A percentile compares a stretch with the other conserved stretches of the same genome.
These are phyloP conservation scores for Fusarium odoratissimum DNA, from an alignment of 2,329 filamentous ascomycete genomes.

Conservation along the genomic window DNA sequence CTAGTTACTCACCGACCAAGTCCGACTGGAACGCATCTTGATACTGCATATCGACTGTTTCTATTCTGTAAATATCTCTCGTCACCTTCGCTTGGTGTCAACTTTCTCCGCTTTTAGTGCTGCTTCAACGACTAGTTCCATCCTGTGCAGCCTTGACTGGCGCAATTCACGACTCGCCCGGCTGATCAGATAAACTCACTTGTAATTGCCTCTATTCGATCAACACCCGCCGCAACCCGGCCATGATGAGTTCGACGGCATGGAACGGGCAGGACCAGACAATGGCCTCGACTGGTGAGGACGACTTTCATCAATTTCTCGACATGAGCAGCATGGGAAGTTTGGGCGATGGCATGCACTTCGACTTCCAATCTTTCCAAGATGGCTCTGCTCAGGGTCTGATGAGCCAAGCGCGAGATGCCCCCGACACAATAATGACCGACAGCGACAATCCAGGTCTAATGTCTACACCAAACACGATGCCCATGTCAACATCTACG, in stretches of 20 bases:
- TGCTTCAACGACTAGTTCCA: conserved; percentile 5
- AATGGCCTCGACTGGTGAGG: conserved; percentile 63
- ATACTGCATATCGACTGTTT: conserved; percentile 12
- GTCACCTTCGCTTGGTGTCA: neutral
- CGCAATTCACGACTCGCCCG: conserved; percentile 15
- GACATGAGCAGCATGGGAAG: conserved; percentile 68
- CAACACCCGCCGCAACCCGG: conserved; percentile 31
- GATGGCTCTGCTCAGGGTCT: conserved; percentile 50
- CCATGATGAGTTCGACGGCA: conserved; percentile 63
- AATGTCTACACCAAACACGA: conserved; percentile 47
- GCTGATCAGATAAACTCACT: conserved; percentile 13
- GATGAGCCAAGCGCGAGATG: conserved; percentile 47
- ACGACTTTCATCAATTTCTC: conserved; percentile 74
- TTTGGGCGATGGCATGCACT: conserved; percentile 65
- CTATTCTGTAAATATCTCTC: conserved; percentile 14
- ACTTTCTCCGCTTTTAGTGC: conserved; percentile 29
- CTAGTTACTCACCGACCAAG: conserved; percentile 9
- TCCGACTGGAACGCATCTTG: conserved; percentile 32
- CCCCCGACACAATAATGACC: conserved; percentile 52
- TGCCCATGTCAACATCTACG: conserved; percentile 61
- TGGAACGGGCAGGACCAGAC: conserved; percentile 70
- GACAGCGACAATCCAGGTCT: conserved; percentile 48
- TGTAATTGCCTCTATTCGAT: conserved; percentile 19
- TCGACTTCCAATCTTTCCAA: conserved; percentile 70
- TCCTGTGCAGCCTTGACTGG: conserved; percentile 18